Evolutionary conservation across 805 yeast genomes (phyloP).

Genomic region (Kluyveromyces nonfermentans): DNA sequence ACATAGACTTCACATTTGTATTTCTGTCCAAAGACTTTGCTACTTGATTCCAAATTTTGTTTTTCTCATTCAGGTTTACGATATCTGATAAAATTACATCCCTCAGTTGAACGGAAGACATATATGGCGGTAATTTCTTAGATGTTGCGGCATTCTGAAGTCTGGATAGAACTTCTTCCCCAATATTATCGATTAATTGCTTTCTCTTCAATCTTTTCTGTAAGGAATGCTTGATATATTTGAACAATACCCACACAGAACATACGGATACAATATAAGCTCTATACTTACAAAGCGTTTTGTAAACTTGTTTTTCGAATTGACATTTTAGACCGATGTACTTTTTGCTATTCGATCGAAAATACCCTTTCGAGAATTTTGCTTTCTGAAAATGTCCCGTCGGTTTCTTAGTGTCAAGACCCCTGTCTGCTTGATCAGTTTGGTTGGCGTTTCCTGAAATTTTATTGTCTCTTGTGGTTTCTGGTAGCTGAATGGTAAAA

Average conservation of each 20-base stretch:
- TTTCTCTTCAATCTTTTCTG: constrained; percentile 32
- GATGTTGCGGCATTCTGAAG: constrained; percentile 39
- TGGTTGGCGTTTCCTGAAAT: constrained; percentile 33
- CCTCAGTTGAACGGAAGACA: constrained; percentile 65
- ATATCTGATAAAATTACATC: constrained; percentile 44
- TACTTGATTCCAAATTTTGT: constrained; percentile 52
- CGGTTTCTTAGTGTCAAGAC: constrained; percentile 29
- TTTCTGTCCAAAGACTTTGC: constrained; percentile 50
- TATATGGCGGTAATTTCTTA: constrained; percentile 32
- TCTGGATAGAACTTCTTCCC: constrained; percentile 39
- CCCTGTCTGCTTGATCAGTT: constrained; percentile 27
- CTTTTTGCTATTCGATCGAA: constrained; percentile 66
- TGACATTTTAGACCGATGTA: constrained; percentile 51
- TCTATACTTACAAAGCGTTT: constrained; percentile 27
- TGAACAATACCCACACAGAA: constrained; percentile 13
- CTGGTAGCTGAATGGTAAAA: constrained; percentile 15
- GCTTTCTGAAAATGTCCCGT: constrained; percentile 30
- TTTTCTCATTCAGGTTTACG: constrained; percentile 26
- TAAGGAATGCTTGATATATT: constrained; percentile 29
- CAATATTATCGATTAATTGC: constrained; percentile 36
- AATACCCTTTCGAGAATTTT: constrained; percentile 34
- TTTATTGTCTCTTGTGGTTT: constrained; percentile 25
- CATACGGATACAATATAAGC: constrained; percentile 8
- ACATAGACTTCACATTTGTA: constrained; percentile 50
- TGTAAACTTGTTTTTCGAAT: constrained; percentile 42